These are phyloP conservation scores for Patellifolia procumbens DNA, from an alignment of 179 eudicot species.

Conservation along the genomic window DNA sequence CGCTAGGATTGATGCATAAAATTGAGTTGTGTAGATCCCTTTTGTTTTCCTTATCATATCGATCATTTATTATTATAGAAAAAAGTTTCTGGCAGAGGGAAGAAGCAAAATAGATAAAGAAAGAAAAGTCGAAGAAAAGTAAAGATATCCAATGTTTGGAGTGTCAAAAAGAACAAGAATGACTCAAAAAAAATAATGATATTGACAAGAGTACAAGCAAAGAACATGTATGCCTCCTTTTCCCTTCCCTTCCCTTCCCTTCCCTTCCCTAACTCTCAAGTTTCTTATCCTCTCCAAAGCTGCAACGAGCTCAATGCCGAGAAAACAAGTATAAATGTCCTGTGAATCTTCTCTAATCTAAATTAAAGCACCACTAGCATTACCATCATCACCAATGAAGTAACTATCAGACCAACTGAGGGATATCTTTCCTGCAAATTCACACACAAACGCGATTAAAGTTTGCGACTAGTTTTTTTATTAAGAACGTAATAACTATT, in stretches of 20 bases:
- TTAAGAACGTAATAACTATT: too few species aligned
- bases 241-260: slow-evolving; percentile 27
- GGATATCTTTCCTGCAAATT: slow-evolving; percentile 32
- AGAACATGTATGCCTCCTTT: slow-evolving; percentile 25
- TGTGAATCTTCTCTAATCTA: background rate
- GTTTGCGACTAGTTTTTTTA: background rate
- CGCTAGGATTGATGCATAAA: background rate
- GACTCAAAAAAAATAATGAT: slow-evolving; percentile 13
- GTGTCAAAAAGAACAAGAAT: slow-evolving; percentile 23
- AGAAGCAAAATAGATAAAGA: background rate
- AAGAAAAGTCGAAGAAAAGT: slow-evolving; percentile 4
- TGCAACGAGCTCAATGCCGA: background rate
- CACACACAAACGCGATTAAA: background rate
- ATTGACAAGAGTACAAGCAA: slow-evolving; percentile 29
- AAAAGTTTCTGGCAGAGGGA: background rate
- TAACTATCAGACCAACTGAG: slow-evolving; percentile 10
- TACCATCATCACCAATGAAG: slow-evolving; percentile 15
- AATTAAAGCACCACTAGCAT: slow-evolving; percentile 12
- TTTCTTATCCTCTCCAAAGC: slow-evolving; percentile 3
- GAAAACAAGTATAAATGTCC: slow-evolving; percentile 2
- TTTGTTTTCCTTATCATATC: background rate
- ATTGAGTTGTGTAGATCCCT: background rate
- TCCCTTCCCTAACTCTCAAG: slow-evolving; percentile 27
- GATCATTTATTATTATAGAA: background rate
- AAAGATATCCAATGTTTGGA: slow-evolving; percentile 7